A percentile compares a stretch with the other conserved stretches of the same genome.
These are phyloP conservation scores for Hibiscus syriacus DNA, from an alignment of 345 rosid genomes.

Conservation along the genomic window DNA sequence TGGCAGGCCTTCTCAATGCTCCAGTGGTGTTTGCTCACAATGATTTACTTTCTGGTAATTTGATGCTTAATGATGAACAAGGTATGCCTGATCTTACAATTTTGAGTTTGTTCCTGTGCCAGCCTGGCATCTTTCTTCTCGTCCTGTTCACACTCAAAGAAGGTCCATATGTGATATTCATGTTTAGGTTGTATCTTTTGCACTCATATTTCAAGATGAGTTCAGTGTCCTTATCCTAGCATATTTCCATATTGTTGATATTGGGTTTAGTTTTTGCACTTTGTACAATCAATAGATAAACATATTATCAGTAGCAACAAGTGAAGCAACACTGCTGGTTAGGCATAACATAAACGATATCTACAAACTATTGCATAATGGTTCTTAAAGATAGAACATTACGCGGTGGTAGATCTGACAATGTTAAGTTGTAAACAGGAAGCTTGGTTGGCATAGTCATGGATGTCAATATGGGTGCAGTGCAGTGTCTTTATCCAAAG, in stretches of 20 bases:
- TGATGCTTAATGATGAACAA: conserved; percentile 77
- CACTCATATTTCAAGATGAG: background rate
- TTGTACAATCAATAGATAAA: no score
- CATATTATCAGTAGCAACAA: background rate
- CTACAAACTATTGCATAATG: background rate
- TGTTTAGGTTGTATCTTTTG: background rate
- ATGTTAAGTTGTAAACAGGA: no score
- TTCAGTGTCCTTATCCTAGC: background rate
- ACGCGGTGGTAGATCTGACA: no score
- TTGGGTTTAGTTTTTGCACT: no score
- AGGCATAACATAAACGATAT: background rate
- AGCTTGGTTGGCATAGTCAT: background rate
- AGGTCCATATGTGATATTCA: background rate
- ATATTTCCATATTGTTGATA: background rate
- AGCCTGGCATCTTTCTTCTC: background rate
- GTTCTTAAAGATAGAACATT: background rate
- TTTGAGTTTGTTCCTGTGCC: background rate
- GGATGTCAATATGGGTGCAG: background rate
- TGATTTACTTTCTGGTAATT: conserved; percentile 89
- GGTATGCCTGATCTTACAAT: background rate
- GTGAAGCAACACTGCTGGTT: background rate
- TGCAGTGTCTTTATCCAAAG: background rate
- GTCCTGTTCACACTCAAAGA: background rate
- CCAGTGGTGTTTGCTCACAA: conserved; percentile 91
- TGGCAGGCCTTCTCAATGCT: conserved; percentile 56